Conservation (phyloP, 1,284 basidiomycete genomes). For the Trichosporon inkin region DNA sequence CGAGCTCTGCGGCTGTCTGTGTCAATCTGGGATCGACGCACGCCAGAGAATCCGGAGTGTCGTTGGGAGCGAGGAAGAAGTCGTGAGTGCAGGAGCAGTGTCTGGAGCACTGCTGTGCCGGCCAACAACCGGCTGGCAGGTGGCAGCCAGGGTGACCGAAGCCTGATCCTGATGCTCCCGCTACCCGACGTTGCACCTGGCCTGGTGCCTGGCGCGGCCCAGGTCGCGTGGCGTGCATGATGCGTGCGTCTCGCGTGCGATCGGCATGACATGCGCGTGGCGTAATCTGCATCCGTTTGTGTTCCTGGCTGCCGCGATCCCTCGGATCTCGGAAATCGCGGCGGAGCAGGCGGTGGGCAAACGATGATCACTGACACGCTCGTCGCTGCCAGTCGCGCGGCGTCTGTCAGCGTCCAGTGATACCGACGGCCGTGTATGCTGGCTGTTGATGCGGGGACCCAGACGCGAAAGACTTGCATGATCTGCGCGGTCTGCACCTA, state of each 20-base stretch:
- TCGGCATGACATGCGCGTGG: conserved; percentile 1
- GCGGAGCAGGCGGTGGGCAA: neutral
- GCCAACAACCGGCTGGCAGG: conserved; percentile 3
- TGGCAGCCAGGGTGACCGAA: neutral
- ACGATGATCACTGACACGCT: too few relatives aligned
- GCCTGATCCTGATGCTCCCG: conserved; percentile 1
- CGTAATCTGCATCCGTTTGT: neutral
- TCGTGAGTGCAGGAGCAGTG: neutral
- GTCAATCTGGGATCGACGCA: conserved; percentile 1
- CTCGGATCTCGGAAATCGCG: neutral
- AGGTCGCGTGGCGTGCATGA: neutral
- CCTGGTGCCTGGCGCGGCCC: neutral
- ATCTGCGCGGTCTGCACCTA: too few relatives aligned
- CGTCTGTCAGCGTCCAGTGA: too few relatives aligned
- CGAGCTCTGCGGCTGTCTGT: neutral
- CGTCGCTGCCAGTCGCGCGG: too few relatives aligned
- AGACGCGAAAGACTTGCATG: too few relatives aligned
- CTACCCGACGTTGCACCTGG: neutral
- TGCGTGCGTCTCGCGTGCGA: neutral
- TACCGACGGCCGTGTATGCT: too few relatives aligned
- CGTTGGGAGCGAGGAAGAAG: neutral
- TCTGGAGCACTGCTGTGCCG: neutral
- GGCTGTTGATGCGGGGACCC: too few relatives aligned
- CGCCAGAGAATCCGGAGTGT: neutral
- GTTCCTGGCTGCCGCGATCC: neutral